Conservation (phyloP, 805 yeast genomes). For the Candida ipomoeae region DNA sequence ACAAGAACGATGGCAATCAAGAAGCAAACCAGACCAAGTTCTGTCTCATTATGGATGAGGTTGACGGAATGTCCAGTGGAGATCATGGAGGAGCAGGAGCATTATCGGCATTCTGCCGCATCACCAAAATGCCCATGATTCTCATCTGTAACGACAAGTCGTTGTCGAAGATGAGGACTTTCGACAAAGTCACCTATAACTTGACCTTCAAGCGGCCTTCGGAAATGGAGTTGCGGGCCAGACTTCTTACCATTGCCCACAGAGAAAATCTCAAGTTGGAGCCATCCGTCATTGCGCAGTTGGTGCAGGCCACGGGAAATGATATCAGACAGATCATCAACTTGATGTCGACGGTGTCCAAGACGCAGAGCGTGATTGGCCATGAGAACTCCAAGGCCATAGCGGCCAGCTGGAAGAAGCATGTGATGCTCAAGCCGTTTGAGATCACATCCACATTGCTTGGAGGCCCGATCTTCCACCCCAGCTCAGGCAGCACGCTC, state of each 20-base stretch:
- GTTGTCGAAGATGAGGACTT: conserved; percentile 93
- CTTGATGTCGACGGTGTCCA: conserved; percentile 77
- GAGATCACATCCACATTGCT: conserved; percentile 75
- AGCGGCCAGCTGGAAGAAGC: conserved; percentile 78
- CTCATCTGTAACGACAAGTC: conserved; percentile 90
- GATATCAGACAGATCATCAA: conserved; percentile 95
- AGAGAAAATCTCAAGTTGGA: conserved; percentile 80
- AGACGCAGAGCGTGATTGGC: conserved; percentile 62
- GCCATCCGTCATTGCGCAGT: conserved; percentile 73
- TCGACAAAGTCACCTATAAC: conserved; percentile 77
- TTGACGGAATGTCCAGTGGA: conserved; percentile 99
- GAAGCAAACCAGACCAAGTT: conserved; percentile 50
- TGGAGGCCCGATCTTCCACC: conserved; percentile 53
- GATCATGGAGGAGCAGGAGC: conserved; percentile 99
- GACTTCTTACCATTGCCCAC: conserved; percentile 86
- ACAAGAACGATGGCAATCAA: conserved; percentile 26
- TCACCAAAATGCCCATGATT: conserved; percentile 85
- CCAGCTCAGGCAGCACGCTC: conserved; percentile 48
- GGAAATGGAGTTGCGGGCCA: conserved; percentile 71
- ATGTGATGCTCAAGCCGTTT: conserved; percentile 85
- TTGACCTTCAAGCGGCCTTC: conserved; percentile 86
- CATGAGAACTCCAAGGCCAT: conserved; percentile 60
- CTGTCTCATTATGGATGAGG: conserved; percentile 95
- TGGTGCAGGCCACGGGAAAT: conserved; percentile 79
- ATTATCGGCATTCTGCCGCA: conserved; percentile 78